Evolutionary conservation across 208 protist species (phyloP).

Genomic region (Trypanosomatidae sp.): DNA sequence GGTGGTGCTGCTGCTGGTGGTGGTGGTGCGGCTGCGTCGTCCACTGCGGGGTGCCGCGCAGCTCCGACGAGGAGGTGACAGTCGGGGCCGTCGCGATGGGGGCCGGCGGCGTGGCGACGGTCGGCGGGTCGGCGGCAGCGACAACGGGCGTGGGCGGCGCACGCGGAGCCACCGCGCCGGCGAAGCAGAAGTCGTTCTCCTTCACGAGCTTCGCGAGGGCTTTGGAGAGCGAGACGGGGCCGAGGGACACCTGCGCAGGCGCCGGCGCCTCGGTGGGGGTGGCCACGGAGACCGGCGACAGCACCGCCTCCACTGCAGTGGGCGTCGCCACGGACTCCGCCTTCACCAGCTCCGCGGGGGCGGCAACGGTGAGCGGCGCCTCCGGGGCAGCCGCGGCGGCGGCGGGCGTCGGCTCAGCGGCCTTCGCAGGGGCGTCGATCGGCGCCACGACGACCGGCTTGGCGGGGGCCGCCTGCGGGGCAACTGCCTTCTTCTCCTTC

Average conservation of each 20-base stretch:
- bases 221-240: constrained; percentile 41
- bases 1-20: not conserved
- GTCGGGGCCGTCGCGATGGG: constrained; percentile 8
- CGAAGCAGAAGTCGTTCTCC: constrained; percentile 22
- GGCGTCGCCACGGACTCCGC: constrained; percentile 4
- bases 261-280: constrained; percentile 5
- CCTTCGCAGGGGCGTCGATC: not conserved
- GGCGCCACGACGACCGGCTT: constrained; percentile 2
- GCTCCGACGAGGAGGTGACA: constrained; percentile 24
- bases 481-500: constrained; percentile 46
- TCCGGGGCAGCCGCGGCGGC: too few species aligned
- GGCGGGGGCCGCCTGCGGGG: too few species aligned
- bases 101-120: not conserved
- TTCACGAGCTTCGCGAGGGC: constrained; percentile 32
- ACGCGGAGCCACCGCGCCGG: constrained; percentile 5
- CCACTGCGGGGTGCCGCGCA: not conserved
- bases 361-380: too few species aligned
- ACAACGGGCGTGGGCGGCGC: constrained; percentile 2
- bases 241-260: constrained; percentile 13
- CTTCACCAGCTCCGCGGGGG: too few species aligned
- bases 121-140: constrained; percentile 2
- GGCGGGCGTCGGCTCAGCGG: constrained; percentile 3
- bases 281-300: not conserved
- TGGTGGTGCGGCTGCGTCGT: not conserved
- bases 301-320: not conserved